Evolutionary conservation across 106 monocot species (phyloP), one percentile per base, ranked within the genome.

Genomic region (Acorus calamus): DNA sequence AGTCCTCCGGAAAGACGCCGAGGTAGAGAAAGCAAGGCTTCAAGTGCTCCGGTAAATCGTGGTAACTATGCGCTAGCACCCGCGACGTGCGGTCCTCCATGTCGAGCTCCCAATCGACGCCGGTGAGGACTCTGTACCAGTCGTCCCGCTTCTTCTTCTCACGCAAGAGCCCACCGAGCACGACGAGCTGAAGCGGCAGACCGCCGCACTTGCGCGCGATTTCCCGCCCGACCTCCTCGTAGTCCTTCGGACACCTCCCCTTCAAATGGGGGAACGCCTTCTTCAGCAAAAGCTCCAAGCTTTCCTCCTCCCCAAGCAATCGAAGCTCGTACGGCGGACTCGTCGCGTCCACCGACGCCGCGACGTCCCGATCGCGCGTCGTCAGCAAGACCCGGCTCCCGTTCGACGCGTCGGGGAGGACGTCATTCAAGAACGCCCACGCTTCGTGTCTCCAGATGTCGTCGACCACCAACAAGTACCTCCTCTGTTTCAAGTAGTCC

Each of bases 381-480:
- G 67, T 78, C n/a, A 77, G 6, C 2, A 77, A 11, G 2, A 71
- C 51, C 53, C 66, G 7, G 14, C 77, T 77, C 3, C 71, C 71
- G 42, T 63, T 72, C 7, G 3, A 52, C 4, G 44, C 55, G 56
- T 68, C 42, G 11, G 78, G 72, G 12, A 78, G 53, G 28, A 14
- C 42, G 6, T 8, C 4, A 46, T 55, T 52, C 45, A 78, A 7
- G 8, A 44, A 42, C 5, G 46, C 56, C 78, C 61, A 68, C 8
- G 68, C 14, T 4, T 60, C 60, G 7, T 4, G 47, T 4, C 8
- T 50, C 67, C 78, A 68, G 1, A 78, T 47, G 50, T 78, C 72
- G 48, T 72, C 78, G 11, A 77, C 6, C 0, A 77, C 65, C 2
- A 77, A 66, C 42, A 77, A 44, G 47, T 66, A 77, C 14, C 56